Evolutionary conservation across 305 asterid genomes (phyloP).

Genomic region (Fraxinus xanthoxyloides): DNA sequence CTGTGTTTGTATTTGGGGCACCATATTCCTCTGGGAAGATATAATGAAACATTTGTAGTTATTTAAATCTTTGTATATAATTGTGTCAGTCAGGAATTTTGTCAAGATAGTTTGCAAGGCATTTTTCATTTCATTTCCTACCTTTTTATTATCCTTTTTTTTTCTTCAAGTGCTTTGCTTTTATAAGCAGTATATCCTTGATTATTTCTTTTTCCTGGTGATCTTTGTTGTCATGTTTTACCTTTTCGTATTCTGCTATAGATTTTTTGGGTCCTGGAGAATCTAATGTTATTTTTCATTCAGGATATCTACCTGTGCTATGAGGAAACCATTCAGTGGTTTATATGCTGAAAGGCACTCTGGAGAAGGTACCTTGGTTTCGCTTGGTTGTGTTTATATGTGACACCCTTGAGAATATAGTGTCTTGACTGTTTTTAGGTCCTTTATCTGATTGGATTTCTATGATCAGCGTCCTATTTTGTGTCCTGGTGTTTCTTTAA

Average conservation of each 20-base stretch:
- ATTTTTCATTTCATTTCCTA: conserved; percentile 14
- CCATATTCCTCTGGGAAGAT: conserved; percentile 29
- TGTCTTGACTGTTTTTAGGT: not conserved
- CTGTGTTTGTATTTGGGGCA: conserved; percentile 36
- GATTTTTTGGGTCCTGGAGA: conserved; percentile 52
- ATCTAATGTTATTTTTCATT: conserved; percentile 84
- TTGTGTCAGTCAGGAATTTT: conserved; percentile 14
- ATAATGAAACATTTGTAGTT: conserved; percentile 21
- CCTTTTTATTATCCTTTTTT: conserved; percentile 1
- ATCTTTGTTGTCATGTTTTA: conserved; percentile 11
- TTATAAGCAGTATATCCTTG: conserved; percentile 11
- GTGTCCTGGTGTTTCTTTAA: not conserved
- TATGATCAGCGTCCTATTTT: not conserved
- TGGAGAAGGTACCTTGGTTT: conserved; percentile 98
- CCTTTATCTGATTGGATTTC: conserved; percentile 1
- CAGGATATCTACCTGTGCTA: conserved; percentile 80
- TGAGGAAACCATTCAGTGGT: conserved; percentile 92
- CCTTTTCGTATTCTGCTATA: conserved; percentile 14
- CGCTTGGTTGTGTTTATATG: conserved; percentile 49
- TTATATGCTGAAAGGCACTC: conserved; percentile 85
- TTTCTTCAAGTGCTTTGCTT: conserved; percentile 21
- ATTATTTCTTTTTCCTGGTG: conserved; percentile 16
- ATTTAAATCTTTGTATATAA: not conserved
- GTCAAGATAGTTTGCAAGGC: conserved; percentile 23
- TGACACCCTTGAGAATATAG: conserved; percentile 36